phyloP scores from a whole-genome alignment of 2,329 filamentous ascomycete genomes.

The Teratosphaeriaceae sp. region DNA sequence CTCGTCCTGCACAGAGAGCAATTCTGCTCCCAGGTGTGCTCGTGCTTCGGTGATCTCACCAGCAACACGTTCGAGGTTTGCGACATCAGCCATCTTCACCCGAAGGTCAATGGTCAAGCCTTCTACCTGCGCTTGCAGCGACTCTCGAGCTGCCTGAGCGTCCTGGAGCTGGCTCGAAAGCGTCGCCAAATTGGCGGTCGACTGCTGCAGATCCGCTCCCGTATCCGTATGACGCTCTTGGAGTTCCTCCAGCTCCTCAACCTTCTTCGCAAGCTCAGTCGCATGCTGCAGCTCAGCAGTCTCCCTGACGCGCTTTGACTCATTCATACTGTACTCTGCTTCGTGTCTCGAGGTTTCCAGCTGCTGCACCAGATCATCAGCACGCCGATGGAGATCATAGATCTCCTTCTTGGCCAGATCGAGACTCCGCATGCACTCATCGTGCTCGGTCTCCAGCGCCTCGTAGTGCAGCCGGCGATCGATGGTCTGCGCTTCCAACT shows the following conservation, averaged over 20 bases:
- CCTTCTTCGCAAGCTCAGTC: constrained; percentile 37
- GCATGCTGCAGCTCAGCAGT: constrained; percentile 39
- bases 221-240: constrained; percentile 8
- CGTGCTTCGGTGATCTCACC: neutral
- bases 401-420: constrained; percentile 34
- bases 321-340: constrained; percentile 30
- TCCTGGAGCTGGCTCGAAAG: constrained; percentile 21
- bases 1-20: neutral
- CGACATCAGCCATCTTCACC: constrained; percentile 2
- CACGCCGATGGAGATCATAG: constrained; percentile 28
- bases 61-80: neutral
- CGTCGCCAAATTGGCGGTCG: neutral
- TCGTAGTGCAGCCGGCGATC: constrained; percentile 32
- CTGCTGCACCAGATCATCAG: neutral
- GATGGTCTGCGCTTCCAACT: constrained; percentile 32
- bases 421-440: constrained; percentile 32
- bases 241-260: constrained; percentile 30
- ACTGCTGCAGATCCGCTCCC: neutral
- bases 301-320: constrained; percentile 30
- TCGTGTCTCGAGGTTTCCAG: constrained; percentile 17
- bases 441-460: constrained; percentile 35
- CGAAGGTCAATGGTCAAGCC: constrained; percentile 1
- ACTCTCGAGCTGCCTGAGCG: constrained; percentile 11
- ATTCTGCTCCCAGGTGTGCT: neutral
- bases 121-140: constrained; percentile 1